Evolutionary conservation across 1,284 basidiomycete genomes (phyloP).

Genomic region (Microbotryum violaceum): DNA sequence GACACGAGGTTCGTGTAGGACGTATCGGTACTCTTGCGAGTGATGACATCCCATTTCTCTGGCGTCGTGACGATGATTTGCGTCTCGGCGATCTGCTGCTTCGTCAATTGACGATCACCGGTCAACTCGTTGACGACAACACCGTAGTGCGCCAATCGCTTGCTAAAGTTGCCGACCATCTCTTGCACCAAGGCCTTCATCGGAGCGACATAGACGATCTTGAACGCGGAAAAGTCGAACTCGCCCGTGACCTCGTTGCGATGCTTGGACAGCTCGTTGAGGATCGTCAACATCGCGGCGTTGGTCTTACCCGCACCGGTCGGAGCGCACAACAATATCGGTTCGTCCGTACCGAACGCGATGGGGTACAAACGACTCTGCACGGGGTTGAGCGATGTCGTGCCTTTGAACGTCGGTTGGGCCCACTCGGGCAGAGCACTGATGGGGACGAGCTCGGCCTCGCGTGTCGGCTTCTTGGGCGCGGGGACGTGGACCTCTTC

Average conservation of each 20-base stretch:
- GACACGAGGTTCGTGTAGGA: conserved; percentile 96
- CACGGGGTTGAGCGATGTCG: conserved; percentile 80
- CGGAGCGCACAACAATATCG: conserved; percentile 91
- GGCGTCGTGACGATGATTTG: conserved; percentile 99
- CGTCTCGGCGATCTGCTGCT: conserved; percentile 92
- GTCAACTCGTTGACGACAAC: conserved; percentile 92
- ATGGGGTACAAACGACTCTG: conserved; percentile 88
- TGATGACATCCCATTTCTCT: conserved; percentile 99
- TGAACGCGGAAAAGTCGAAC: conserved; percentile 89
- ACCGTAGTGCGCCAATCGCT: conserved; percentile 72
- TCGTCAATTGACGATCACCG: conserved; percentile 96
- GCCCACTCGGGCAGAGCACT: conserved; percentile 77
- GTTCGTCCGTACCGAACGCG: conserved; percentile 85
- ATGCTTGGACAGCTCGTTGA: conserved; percentile 78
- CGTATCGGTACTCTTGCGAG: conserved; percentile 93
- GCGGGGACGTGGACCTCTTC: conserved; percentile 98
- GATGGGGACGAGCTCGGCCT: conserved; percentile 68
- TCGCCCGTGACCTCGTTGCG: conserved; percentile 70
- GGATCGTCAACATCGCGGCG: conserved; percentile 88
- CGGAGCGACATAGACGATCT: conserved; percentile 95
- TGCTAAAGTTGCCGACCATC: conserved; percentile 86
- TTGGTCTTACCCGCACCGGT: conserved; percentile 99
- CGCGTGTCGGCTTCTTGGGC: conserved; percentile 62
- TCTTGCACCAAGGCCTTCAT: conserved; percentile 99
- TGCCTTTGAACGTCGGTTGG: conserved; percentile 64